A percentile compares a stretch with the other conserved stretches of the same genome.
These are phyloP conservation scores for Verticillium alfalfae DNA, from an alignment of 2,329 filamentous ascomycete genomes.

Conservation along the genomic window DNA sequence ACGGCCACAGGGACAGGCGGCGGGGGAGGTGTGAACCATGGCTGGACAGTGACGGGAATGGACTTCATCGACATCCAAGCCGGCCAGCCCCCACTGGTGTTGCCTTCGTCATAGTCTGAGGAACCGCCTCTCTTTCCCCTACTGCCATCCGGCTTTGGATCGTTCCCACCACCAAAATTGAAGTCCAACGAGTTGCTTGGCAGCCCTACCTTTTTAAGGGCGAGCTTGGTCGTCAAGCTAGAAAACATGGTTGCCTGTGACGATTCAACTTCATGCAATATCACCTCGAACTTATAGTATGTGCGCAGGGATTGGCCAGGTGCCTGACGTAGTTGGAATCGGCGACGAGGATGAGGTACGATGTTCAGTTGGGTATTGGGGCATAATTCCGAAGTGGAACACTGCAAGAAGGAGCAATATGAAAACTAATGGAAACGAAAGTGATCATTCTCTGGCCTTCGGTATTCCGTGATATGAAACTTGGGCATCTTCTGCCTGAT, in stretches of 20 bases:
- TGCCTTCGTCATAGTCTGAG: slow-evolving; percentile 16
- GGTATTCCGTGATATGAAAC: not conserved
- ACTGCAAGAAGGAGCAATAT: not conserved
- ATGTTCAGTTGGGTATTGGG: not conserved
- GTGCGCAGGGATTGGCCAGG: not conserved
- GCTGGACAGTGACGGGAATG: slow-evolving; percentile 45
- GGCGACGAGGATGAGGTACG: not conserved
- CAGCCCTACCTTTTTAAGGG: slow-evolving; percentile 51
- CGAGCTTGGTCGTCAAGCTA: slow-evolving; percentile 51
- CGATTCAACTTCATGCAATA: not conserved
- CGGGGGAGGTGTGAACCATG: slow-evolving; percentile 46
- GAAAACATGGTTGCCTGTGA: slow-evolving; percentile 40
- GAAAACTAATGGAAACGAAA: not conserved
- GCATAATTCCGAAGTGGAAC: not conserved
- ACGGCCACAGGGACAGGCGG: slow-evolving; percentile 39
- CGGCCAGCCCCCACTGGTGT: slow-evolving; percentile 25
- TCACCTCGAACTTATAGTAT: not conserved
- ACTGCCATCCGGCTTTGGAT: slow-evolving; percentile 23
- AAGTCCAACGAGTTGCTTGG: slow-evolving; percentile 44
- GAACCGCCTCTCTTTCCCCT: slow-evolving; percentile 18
- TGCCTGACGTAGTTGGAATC: not conserved
- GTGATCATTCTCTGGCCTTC: not conserved
- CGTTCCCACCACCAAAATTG: slow-evolving; percentile 20
- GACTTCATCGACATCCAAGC: slow-evolving; percentile 45
- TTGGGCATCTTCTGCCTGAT: slow-evolving; percentile 11